Conservation (phyloP, 768 basidiomycete species). For the Termitomyces sp. region DNA sequence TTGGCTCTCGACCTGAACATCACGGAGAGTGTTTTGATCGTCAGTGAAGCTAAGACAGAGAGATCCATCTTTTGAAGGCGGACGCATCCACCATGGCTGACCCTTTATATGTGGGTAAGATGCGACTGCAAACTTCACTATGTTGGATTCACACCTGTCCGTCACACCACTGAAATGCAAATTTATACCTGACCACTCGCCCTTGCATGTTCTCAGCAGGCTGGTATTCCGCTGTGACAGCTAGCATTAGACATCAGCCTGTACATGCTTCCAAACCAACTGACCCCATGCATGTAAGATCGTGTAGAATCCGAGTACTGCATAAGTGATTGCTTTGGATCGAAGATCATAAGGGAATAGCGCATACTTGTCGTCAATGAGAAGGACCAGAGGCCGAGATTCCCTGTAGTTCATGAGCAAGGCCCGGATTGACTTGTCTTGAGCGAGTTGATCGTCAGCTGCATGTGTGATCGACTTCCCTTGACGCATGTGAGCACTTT, state of each 20-base stretch:
- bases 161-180: constrained; percentile 82
- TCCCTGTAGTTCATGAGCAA: constrained; percentile 52
- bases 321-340: constrained; percentile 38
- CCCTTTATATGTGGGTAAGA: constrained; percentile 24
- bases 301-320: constrained; percentile 67
- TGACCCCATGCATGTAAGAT: constrained; percentile 69
- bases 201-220: constrained; percentile 39
- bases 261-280: constrained; percentile 15
- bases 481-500: constrained; percentile 41
- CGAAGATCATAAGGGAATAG: constrained; percentile 69
- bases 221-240: constrained; percentile 56
- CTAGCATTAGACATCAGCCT: neutral
- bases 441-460: constrained; percentile 62
- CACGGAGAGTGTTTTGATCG: neutral
- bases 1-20: neutral
- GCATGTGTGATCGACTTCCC: constrained; percentile 34
- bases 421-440: constrained; percentile 68
- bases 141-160: constrained; percentile 41
- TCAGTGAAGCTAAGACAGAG: neutral
- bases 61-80: neutral
- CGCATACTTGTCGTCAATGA: constrained; percentile 71
- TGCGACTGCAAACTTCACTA: neutral
- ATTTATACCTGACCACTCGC: constrained; percentile 72
- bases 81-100: constrained; percentile 39
- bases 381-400: constrained; percentile 58